Evolutionary conservation across 805 yeast genomes (phyloP).

Genomic region (Candida ipomoeae): DNA sequence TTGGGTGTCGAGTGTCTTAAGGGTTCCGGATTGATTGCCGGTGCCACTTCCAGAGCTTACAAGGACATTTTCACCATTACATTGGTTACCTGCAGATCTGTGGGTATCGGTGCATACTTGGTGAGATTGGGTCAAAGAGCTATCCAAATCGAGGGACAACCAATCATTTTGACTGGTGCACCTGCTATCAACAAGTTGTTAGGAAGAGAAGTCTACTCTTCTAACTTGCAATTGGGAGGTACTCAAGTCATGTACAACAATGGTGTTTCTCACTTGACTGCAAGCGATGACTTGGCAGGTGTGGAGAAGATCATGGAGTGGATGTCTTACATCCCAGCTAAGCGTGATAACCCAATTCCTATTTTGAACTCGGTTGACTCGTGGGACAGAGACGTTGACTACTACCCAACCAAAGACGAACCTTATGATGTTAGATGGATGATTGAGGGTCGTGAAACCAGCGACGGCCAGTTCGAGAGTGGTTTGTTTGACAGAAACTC

Average conservation of each 20-base stretch:
- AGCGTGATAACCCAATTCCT: conserved; percentile 87
- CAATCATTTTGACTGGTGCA: conserved; percentile 97
- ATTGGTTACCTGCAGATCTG: conserved; percentile 99
- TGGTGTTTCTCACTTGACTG: conserved; percentile 98
- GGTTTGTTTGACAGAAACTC: conserved; percentile 93
- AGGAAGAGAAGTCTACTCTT: conserved; percentile 95
- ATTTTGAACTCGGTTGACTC: conserved; percentile 72
- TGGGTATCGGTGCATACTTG: conserved; percentile 98
- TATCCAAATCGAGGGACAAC: conserved; percentile 97
- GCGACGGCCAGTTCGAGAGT: conserved; percentile 64
- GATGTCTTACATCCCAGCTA: conserved; percentile 92
- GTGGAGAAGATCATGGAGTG: conserved; percentile 91
- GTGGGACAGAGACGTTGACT: conserved; percentile 94
- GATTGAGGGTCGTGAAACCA: conserved; percentile 78
- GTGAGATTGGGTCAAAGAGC: conserved; percentile 99
- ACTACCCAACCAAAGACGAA: conserved; percentile 64
- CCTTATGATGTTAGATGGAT: conserved; percentile 92
- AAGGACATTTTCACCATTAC: conserved; percentile 96
- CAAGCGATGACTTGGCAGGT: conserved; percentile 95
- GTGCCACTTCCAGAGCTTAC: conserved; percentile 97
- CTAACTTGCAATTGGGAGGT: conserved; percentile 97
- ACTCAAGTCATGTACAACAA: conserved; percentile 97
- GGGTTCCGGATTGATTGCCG: conserved; percentile 98
- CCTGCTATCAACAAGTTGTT: conserved; percentile 95
- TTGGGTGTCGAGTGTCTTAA: conserved; percentile 97